Percentiles rank a stretch among this genome's conserved stretches.
Conservation (phyloP, 352 stramenopile species). For the Phytophthora litchii region DNA sequence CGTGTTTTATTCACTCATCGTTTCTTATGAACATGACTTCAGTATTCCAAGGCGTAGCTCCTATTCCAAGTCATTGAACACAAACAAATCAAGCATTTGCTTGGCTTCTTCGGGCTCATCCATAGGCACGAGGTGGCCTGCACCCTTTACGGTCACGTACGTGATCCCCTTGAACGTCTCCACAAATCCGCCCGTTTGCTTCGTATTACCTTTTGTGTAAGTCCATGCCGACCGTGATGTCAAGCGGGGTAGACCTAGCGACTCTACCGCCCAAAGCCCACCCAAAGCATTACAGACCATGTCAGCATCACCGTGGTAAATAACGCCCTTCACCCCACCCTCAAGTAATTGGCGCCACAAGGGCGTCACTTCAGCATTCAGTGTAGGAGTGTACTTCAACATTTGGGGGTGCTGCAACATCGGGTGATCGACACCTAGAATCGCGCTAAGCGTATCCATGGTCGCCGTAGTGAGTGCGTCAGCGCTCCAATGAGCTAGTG, state of each 20-base stretch:
- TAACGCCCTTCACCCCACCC: constrained; percentile 53
- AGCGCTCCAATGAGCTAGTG: constrained; percentile 48
- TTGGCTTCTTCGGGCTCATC: constrained; percentile 76
- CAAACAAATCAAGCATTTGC: constrained; percentile 75
- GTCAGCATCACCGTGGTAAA: constrained; percentile 80
- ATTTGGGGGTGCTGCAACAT: constrained; percentile 42
- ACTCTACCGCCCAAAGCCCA: constrained; percentile 74
- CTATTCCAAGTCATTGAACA: constrained; percentile 47
- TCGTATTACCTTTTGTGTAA: constrained; percentile 35
- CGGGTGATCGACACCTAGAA: constrained; percentile 43
- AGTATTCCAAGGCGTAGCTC: too few relatives aligned
- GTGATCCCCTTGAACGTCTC: constrained; percentile 82
- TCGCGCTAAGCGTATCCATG: constrained; percentile 35
- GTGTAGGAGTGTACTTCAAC: constrained; percentile 56
- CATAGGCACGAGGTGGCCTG: constrained; percentile 89
- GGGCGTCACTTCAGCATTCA: constrained; percentile 55
- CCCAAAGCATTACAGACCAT: constrained; percentile 73
- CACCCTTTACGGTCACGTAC: constrained; percentile 92
- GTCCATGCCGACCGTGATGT: constrained; percentile 49
- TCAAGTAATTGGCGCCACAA: constrained; percentile 66
- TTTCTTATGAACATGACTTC: constrained; percentile 18
- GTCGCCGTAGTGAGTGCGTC: constrained; percentile 54
- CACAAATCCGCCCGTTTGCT: constrained; percentile 87
- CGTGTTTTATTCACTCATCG: constrained; percentile 11
- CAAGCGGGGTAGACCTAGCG: constrained; percentile 51